Conservation (phyloP, 2,329 filamentous ascomycete genomes). For the Harringtonia aguacate region DNA sequence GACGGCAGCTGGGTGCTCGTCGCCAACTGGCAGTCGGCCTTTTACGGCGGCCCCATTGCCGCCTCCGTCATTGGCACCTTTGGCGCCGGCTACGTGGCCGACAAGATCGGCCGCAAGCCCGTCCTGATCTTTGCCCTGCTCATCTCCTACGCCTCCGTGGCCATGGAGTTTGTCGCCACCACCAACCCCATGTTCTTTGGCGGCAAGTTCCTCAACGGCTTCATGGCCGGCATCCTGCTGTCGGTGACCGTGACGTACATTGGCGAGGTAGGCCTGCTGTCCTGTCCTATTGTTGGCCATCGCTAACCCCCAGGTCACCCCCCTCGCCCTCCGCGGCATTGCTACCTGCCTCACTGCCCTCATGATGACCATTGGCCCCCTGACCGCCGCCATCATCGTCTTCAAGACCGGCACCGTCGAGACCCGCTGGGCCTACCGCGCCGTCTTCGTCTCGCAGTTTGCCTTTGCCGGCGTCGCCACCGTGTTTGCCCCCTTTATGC, state of each 20-base stretch:
- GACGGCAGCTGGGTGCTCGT: slow-evolving; percentile 24
- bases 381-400: slow-evolving; percentile 14
- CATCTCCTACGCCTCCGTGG: slow-evolving; percentile 22
- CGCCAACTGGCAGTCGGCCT: slow-evolving; percentile 26
- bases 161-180: slow-evolving; percentile 23
- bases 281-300: too few relatives aligned
- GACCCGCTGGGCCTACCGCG: slow-evolving; percentile 20
- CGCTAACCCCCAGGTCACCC: slow-evolving; percentile 6
- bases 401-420: slow-evolving; percentile 9
- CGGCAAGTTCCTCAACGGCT: slow-evolving; percentile 26
- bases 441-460: slow-evolving; percentile 16
- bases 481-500: slow-evolving; percentile 12
- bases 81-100: slow-evolving; percentile 20
- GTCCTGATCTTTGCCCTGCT: slow-evolving; percentile 19
- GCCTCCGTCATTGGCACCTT: slow-evolving; percentile 18
- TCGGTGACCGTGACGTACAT: slow-evolving; percentile 11
- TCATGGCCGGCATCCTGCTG: slow-evolving; percentile 14
- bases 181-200: slow-evolving; percentile 24
- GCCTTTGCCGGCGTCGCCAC: slow-evolving; percentile 13
- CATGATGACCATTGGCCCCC: slow-evolving; percentile 11
- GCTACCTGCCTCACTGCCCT: slow-evolving; percentile 13
- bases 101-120: slow-evolving; percentile 21
- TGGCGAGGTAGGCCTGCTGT: slow-evolving; percentile 8
- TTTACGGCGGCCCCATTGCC: slow-evolving; percentile 24
- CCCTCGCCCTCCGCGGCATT: slow-evolving; percentile 15